A percentile compares a stretch with the other conserved stretches of the same genome.
Conservation (phyloP, 2,329 filamentous ascomycete species). For the Paraphoma sp. region DNA sequence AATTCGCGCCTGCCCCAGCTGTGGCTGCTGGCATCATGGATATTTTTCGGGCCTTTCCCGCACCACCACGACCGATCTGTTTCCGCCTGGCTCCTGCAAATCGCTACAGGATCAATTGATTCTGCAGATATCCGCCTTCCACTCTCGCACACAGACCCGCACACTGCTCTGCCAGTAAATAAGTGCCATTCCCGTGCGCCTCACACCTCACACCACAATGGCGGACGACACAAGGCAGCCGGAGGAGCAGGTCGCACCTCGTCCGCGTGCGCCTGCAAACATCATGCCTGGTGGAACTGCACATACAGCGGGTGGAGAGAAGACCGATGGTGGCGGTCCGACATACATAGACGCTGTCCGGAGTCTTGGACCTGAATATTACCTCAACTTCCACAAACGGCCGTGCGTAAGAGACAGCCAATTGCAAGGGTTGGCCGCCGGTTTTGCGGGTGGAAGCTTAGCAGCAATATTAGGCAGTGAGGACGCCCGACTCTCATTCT, state of each 20-base stretch:
- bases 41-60: slow-evolving; percentile 33
- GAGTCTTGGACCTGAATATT: slow-evolving; percentile 72
- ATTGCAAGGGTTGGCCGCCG: slow-evolving; percentile 81
- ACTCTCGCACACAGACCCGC: background rate
- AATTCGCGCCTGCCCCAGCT: slow-evolving; percentile 1
- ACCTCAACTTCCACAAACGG: slow-evolving; percentile 74
- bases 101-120: background rate
- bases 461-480: slow-evolving; percentile 78
- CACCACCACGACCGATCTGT: slow-evolving; percentile 10
- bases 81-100: slow-evolving; percentile 3
- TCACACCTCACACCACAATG: slow-evolving; percentile 45
- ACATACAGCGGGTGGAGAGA: slow-evolving; percentile 66
- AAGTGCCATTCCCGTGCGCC: background rate
- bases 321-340: slow-evolving; percentile 42
- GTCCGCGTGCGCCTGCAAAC: slow-evolving; percentile 40
- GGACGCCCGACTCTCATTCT: slow-evolving; percentile 21
- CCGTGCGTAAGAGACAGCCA: slow-evolving; percentile 86
- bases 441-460: slow-evolving; percentile 76
- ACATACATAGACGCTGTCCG: slow-evolving; percentile 66
- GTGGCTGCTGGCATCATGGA: slow-evolving; percentile 25
- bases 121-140: background rate
- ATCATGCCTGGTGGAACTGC: slow-evolving; percentile 61
- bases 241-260: slow-evolving; percentile 23
- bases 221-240: slow-evolving; percentile 54
- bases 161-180: background rate